Evolutionary conservation across 345 rosid species (phyloP), one percentile per base, ranked within the genome.

Genomic region (Cardamine occulta): DNA sequence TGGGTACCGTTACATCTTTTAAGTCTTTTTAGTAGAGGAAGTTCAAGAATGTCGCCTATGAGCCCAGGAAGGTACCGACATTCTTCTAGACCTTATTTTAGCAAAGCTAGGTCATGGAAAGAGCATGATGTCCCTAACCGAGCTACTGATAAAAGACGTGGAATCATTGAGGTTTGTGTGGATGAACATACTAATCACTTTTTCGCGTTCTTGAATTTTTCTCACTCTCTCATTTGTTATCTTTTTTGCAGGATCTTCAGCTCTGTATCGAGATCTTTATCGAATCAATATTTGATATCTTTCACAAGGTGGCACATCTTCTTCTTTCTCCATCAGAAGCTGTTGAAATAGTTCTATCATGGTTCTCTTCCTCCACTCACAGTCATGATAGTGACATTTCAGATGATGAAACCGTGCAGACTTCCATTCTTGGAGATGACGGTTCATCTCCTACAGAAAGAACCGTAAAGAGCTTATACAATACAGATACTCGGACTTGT

Each of bases 401-500:
- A 9, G 74, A 74, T 24, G 85, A 85, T 75, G 58, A 80, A 63
- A 48, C 72, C 0, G 81, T 85, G 26, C 81, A 78, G 34, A 82
- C 87, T 2, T 57, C 89, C 40, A 89, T 77, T 49, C 86, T 87
- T 47, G 96, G 96, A 74, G 87, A 86, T 42, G 44, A 56, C 45
- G 80, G 84, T 84, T 82, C 97, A 66, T 64, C 80, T 58, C 82
- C 71, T 73, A 81, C 77, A 26, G 90, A 89, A 79, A 84, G 77
- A 64, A 82, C 78, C 51, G 37, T 80, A 52, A 83, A 12, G 18
- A 53, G 88, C 51, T 84, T 86, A 70, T 80, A 83, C 55, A 86
- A 95, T 64, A 88, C 97, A 51, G 97, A 95, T 77, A 90, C 91
- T 52, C 84, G 99, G 56, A 92, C 99, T 58, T 90, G 97, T 81